Percentiles rank a stretch among this genome's conserved stretches.
Evolutionary conservation across 805 yeast genomes (phyloP).

Genomic region (Lipomyces spencermartinsiae): DNA sequence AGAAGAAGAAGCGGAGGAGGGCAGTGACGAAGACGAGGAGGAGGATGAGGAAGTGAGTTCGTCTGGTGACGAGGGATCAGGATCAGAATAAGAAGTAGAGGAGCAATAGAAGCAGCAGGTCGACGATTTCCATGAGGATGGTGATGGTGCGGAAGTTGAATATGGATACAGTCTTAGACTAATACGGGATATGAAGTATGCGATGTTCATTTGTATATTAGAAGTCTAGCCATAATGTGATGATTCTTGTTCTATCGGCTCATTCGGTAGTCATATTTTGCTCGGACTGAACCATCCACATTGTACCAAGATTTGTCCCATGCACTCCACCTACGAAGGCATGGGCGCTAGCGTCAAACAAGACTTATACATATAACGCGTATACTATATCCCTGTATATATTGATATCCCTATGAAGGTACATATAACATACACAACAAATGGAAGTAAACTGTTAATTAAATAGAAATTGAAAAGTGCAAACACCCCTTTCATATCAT

Average conservation of each 20-base stretch:
- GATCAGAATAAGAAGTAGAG: background rate
- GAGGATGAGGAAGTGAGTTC: conserved; percentile 17
- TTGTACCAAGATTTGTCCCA: too few species aligned
- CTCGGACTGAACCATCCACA: too few species aligned
- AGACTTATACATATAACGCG: background rate
- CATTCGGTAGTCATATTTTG: too few species aligned
- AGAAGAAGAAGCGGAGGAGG: conserved; percentile 9
- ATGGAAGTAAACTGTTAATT: background rate
- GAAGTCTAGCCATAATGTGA: too few species aligned
- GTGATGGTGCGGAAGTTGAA: background rate
- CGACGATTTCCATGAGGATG: conserved; percentile 7
- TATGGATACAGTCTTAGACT: background rate
- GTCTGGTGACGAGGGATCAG: conserved; percentile 7
- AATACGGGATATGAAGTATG: too few species aligned
- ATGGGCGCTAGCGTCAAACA: background rate
- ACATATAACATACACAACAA: conserved; percentile 11
- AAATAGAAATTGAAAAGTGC: conserved; percentile 6
- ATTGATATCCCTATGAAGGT: conserved; percentile 4
- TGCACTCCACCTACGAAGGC: too few species aligned
- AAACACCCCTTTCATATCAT: conserved; percentile 15
- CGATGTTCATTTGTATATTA: too few species aligned
- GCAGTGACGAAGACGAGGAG: conserved; percentile 9
- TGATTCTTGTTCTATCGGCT: too few species aligned
- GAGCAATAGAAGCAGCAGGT: too few species aligned
- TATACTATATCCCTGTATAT: conserved; percentile 5